These are phyloP conservation scores for Kodamaea neixiangensis DNA, from an alignment of 805 yeast genomes.

Conservation along the genomic window DNA sequence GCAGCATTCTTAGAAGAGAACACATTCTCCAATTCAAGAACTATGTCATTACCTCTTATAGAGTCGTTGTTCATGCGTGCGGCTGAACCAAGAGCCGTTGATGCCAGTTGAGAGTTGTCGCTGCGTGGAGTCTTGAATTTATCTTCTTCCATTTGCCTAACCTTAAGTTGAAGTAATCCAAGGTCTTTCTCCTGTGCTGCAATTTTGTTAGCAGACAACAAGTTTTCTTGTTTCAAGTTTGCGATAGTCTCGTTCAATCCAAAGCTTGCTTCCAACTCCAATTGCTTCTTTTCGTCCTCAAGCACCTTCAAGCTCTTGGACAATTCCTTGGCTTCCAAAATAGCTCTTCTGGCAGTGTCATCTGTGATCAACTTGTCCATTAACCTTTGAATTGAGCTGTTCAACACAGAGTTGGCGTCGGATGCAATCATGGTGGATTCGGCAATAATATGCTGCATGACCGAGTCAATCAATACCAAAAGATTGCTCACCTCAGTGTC, in stretches of 20 bases:
- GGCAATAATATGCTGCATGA: slow-evolving; percentile 32
- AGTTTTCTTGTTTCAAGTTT: slow-evolving; percentile 25
- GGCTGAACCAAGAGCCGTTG: background rate
- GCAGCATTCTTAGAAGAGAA: slow-evolving; percentile 9
- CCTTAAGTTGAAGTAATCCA: slow-evolving; percentile 23
- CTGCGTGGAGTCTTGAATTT: slow-evolving; percentile 10
- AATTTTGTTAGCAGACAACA: slow-evolving; percentile 22
- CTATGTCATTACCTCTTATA: slow-evolving; percentile 9
- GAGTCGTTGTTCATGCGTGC: background rate
- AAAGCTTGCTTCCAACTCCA: slow-evolving; percentile 24
- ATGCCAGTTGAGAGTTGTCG: background rate
- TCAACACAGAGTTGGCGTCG: slow-evolving; percentile 30
- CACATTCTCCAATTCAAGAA: slow-evolving; percentile 14
- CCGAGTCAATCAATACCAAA: slow-evolving; percentile 30
- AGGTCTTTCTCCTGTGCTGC: slow-evolving; percentile 29
- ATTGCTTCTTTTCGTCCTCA: slow-evolving; percentile 22
- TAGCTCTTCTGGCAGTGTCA: slow-evolving; percentile 36
- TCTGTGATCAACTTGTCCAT: slow-evolving; percentile 37
- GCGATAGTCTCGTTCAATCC: slow-evolving; percentile 23
- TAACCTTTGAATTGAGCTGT: slow-evolving; percentile 33
- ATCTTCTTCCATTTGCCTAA: slow-evolving; percentile 23
- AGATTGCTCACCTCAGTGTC: slow-evolving; percentile 26
- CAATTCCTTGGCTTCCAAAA: slow-evolving; percentile 31
- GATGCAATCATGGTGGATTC: slow-evolving; percentile 25
- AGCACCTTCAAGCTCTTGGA: slow-evolving; percentile 22